Percentiles rank a stretch among this genome's conserved stretches.
Conservation (phyloP, 2,329 filamentous ascomycete species). For the Diaporthe sp. region DNA sequence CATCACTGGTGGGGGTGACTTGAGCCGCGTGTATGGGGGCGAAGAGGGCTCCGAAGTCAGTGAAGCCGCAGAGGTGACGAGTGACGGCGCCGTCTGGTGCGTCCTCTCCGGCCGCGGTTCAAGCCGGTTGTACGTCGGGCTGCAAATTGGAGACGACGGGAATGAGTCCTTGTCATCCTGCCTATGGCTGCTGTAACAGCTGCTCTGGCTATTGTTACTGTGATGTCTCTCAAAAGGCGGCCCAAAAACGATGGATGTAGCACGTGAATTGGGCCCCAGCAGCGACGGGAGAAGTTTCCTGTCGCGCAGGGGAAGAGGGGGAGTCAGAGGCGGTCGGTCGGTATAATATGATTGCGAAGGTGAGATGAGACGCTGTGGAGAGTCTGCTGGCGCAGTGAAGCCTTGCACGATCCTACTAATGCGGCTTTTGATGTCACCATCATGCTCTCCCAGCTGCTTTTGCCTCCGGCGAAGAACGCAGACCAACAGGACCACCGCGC, state of each 20-base stretch:
- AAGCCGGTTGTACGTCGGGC: slow-evolving; percentile 49
- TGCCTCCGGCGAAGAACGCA: slow-evolving; percentile 50
- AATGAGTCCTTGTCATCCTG: slow-evolving; percentile 40
- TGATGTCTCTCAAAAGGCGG: slow-evolving; percentile 27
- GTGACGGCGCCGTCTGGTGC: slow-evolving; percentile 21
- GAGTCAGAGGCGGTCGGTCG: slow-evolving; percentile 48
- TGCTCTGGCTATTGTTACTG: slow-evolving; percentile 28
- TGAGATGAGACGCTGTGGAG: slow-evolving; percentile 55
- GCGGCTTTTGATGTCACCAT: slow-evolving; percentile 32
- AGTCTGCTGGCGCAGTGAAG: slow-evolving; percentile 42
- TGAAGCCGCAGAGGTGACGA: neutral
- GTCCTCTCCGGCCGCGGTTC: slow-evolving; percentile 47
- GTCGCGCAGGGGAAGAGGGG: slow-evolving; percentile 60
- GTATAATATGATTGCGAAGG: slow-evolving; percentile 46
- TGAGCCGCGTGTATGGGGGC: slow-evolving; percentile 23
- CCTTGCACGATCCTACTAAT: slow-evolving; percentile 37
- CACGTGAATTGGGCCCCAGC: slow-evolving; percentile 37
- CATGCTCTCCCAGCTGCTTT: slow-evolving; percentile 36
- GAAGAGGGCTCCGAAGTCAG: slow-evolving; percentile 22
- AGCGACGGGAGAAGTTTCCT: slow-evolving; percentile 54
- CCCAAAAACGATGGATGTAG: slow-evolving; percentile 34
- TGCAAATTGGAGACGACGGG: slow-evolving; percentile 51
- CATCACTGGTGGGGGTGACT: slow-evolving; percentile 37
- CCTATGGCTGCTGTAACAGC: slow-evolving; percentile 27
- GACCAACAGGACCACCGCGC: slow-evolving; percentile 49